Percentiles rank a stretch among this genome's conserved stretches.
These are phyloP conservation scores for Daldinia vernicosa DNA, from an alignment of 495 filamentous ascomycete genomes.

Conservation along the genomic window DNA sequence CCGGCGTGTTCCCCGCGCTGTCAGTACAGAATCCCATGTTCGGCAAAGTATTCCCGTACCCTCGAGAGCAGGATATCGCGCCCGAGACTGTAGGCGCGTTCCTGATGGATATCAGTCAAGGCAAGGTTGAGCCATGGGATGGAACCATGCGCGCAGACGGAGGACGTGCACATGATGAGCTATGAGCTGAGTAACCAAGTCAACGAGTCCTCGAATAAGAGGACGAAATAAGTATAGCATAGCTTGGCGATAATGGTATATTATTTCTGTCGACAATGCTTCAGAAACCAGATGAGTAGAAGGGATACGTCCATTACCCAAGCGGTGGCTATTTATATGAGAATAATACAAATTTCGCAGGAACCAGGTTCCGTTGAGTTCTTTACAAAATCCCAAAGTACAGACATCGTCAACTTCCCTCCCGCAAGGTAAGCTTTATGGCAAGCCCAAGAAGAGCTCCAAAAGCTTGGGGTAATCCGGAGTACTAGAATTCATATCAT, in stretches of 20 bases:
- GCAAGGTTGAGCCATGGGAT: slow-evolving; percentile 53
- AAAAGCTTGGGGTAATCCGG: slow-evolving; percentile 49
- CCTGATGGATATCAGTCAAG: slow-evolving; percentile 56
- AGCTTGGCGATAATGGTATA: not conserved
- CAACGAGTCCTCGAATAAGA: not conserved
- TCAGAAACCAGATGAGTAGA: not conserved
- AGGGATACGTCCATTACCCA: not conserved
- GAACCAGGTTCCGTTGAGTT: not conserved
- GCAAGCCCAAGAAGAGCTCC: slow-evolving; percentile 49
- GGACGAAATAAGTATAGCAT: not conserved
- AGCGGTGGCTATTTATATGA: not conserved
- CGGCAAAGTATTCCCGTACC: slow-evolving; percentile 55
- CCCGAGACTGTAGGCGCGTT: slow-evolving; percentile 51
- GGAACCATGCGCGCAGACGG: slow-evolving; percentile 25
- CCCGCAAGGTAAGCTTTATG: slow-evolving; percentile 15
- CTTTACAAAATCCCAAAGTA: not conserved
- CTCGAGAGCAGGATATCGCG: slow-evolving; percentile 41
- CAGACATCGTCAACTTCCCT: not conserved
- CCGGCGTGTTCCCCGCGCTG: slow-evolving; percentile 43
- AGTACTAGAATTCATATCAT: slow-evolving; percentile 31
- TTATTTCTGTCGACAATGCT: slow-evolving; percentile 13
- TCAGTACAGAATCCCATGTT: slow-evolving; percentile 56
- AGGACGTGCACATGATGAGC: slow-evolving; percentile 47
- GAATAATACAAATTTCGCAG: not conserved
- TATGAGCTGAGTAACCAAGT: slow-evolving; percentile 32